These are phyloP conservation scores for Septoria linicola DNA, from an alignment of 2,329 filamentous ascomycete species.

Conservation along the genomic window DNA sequence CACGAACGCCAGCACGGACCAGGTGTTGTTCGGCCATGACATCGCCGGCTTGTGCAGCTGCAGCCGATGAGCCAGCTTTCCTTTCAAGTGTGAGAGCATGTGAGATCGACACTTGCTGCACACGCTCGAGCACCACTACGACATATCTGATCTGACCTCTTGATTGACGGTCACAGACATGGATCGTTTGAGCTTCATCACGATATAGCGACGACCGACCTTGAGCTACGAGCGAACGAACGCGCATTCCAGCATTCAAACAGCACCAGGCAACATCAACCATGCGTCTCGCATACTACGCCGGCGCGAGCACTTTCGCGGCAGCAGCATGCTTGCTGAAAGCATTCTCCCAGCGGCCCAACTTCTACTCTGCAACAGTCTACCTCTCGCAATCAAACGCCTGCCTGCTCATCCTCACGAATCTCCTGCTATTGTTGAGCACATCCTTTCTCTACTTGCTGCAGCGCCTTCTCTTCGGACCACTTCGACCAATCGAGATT, in stretches of 20 bases:
- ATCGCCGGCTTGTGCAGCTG: constrained; percentile 1
- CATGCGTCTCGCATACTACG: constrained; percentile 38
- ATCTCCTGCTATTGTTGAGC: constrained; percentile 80
- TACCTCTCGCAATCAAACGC: constrained; percentile 96
- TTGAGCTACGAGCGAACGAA: constrained; percentile 9
- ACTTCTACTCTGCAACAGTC: constrained; percentile 97
- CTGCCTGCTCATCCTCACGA: constrained; percentile 90
- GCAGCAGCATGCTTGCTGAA: constrained; percentile 81
- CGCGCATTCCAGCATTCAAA: constrained; percentile 10
- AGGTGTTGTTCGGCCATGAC: neutral
- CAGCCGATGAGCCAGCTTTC: constrained; percentile 10
- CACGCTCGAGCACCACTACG: too few relatives aligned
- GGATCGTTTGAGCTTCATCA: neutral
- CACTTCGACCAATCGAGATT: constrained; percentile 86
- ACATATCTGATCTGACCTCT: constrained; percentile 25
- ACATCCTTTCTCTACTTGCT: constrained; percentile 80
- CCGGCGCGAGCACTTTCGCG: constrained; percentile 68
- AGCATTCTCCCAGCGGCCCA: constrained; percentile 90
- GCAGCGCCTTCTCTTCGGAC: constrained; percentile 86
- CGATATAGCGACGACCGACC: constrained; percentile 1
- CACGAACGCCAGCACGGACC: neutral
- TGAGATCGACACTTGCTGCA: neutral
- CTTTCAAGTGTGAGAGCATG: constrained; percentile 9
- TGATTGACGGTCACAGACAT: constrained; percentile 32
- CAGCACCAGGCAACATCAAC: neutral